These are phyloP conservation scores for Cutaneotrichosporon sp. DNA, from an alignment of 1,284 basidiomycete genomes.

Conservation along the genomic window DNA sequence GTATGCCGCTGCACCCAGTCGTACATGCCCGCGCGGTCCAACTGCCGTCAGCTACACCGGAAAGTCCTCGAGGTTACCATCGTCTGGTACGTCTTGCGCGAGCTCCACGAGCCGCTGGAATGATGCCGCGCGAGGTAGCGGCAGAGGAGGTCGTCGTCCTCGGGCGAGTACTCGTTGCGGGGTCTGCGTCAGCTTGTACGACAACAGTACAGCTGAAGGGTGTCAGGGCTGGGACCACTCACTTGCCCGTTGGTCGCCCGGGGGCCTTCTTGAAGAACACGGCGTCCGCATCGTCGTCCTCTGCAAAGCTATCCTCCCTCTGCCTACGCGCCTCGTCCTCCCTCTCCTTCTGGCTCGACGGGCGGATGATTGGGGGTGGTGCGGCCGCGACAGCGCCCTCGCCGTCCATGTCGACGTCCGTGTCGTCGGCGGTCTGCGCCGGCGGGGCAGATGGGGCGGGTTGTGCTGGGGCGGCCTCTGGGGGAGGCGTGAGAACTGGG, in stretches of 20 bases:
- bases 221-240: conserved; percentile 14
- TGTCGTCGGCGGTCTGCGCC: background rate
- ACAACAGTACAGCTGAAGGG: no score
- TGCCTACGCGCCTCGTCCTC: conserved; percentile 6
- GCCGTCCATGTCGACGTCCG: background rate
- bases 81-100: conserved; percentile 41
- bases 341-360: background rate
- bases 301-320: conserved; percentile 27
- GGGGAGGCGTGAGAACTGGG: background rate
- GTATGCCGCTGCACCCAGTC: conserved; percentile 35
- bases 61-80: conserved; percentile 34
- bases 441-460: no score
- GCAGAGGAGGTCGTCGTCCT: conserved; percentile 49
- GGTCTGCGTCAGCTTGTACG: conserved; percentile 29
- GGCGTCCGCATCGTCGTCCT: conserved; percentile 24
- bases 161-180: conserved; percentile 39
- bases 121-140: conserved; percentile 41
- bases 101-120: conserved; percentile 34
- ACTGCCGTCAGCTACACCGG: conserved; percentile 14
- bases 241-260: conserved; percentile 45
- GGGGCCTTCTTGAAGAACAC: conserved; percentile 28
- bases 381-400: no score
- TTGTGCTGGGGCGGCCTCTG: no score
- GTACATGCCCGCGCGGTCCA: conserved; percentile 14
- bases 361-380: background rate